Conservation (phyloP, 176 grass and related monocot genomes). For the Coix lacrymajobi region DNA sequence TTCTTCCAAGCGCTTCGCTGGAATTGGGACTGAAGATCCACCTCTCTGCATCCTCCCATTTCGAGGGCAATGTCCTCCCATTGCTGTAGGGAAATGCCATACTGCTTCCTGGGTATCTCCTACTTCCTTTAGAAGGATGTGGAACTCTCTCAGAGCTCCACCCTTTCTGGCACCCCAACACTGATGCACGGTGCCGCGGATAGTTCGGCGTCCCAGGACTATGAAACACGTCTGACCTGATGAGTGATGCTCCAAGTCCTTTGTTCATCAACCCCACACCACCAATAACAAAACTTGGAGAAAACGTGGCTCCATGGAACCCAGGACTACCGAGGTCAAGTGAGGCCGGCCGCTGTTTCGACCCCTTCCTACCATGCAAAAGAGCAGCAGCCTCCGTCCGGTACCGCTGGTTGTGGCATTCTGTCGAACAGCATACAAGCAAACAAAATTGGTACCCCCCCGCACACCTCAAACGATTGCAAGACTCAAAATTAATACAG, state of each 20-base stretch:
- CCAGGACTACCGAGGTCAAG: conserved; percentile 63
- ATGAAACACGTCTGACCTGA: conserved; percentile 57
- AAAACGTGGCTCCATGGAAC: conserved; percentile 35
- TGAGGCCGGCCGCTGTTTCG: conserved; percentile 46
- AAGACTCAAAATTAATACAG: background rate
- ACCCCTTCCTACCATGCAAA: conserved; percentile 42
- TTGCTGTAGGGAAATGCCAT: conserved; percentile 63
- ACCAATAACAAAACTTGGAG: conserved; percentile 45
- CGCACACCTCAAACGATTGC: background rate
- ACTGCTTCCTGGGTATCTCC: conserved; percentile 46
- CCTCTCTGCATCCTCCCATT: conserved; percentile 98
- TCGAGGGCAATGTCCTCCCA: conserved; percentile 80
- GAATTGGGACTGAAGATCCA: conserved; percentile 96
- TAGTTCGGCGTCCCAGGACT: conserved; percentile 79
- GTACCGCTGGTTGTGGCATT: conserved; percentile 45
- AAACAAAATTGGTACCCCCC: conserved; percentile 19
- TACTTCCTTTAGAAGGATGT: conserved; percentile 43
- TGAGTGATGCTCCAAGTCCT: conserved; percentile 41
- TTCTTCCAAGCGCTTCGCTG: conserved; percentile 38
- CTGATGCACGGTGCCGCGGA: conserved; percentile 12
- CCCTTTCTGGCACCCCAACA: conserved; percentile 51
- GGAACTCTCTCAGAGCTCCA: conserved; percentile 96
- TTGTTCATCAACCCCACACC: conserved; percentile 65
- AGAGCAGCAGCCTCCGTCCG: conserved; percentile 26
- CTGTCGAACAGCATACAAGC: conserved; percentile 45